A percentile compares a stretch with the other conserved stretches of the same genome.
These are phyloP conservation scores for Borovskyia barvae DNA, from an alignment of 208 protist species.

Conservation along the genomic window DNA sequence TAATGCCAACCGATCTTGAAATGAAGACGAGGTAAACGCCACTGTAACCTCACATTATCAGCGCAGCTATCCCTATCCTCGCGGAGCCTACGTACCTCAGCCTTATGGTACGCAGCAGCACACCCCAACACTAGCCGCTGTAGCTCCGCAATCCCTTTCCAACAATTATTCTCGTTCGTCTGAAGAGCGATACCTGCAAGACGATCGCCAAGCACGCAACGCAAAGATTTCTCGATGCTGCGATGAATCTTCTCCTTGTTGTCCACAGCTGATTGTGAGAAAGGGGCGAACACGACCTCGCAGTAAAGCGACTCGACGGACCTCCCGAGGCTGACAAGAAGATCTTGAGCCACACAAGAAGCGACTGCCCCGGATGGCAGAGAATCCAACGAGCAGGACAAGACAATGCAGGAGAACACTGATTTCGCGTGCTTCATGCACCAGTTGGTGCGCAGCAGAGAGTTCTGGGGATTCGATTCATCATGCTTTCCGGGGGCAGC, in stretches of 20 bases:
- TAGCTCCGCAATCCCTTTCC: constrained; percentile 20
- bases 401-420: constrained; percentile 25
- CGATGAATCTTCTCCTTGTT: constrained; percentile 1
- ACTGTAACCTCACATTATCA: not conserved
- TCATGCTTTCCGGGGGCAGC: not conserved
- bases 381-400: constrained; percentile 19
- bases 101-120: constrained; percentile 23
- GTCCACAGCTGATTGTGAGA: not conserved
- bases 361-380: not conserved
- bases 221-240: constrained; percentile 18
- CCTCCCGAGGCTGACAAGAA: constrained; percentile 10
- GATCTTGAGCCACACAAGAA: constrained; percentile 14
- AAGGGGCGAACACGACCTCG: constrained; percentile 22
- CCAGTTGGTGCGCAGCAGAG: constrained; percentile 24
- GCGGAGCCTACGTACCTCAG: constrained; percentile 19
- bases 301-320: constrained; percentile 6
- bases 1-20: constrained; percentile 72
- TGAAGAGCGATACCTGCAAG: constrained; percentile 22
- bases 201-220: constrained; percentile 12
- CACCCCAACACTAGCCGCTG: constrained; percentile 9
- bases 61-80: constrained; percentile 9
- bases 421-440: constrained; percentile 22
- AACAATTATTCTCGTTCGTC: constrained; percentile 10
- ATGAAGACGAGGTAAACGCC: constrained; percentile 19
- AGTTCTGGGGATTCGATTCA: not conserved